Base-by-base conservation (phyloP, 305 asterid species). In the Fraxinus baroniana region DNA sequence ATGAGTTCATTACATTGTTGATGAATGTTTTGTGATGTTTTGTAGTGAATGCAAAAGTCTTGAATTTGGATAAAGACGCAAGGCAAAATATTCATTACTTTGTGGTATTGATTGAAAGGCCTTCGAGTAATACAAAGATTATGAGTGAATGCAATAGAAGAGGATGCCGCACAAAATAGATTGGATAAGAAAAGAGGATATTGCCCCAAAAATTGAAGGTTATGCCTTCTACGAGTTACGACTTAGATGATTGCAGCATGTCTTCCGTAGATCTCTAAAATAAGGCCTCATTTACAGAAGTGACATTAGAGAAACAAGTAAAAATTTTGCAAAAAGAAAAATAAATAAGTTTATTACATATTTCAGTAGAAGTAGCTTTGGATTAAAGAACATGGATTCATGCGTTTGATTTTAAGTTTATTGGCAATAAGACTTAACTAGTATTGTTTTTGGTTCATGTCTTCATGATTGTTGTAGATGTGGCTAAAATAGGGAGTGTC, bases 1-100 rank as follows among this genome's bases (percentile, higher is more conserved):
- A 26, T 28, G 26, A 30, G 28, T 57, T 57, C 49, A 32, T 77
- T 81, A 15, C 73, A 28, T 83, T 49, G 52, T 55, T 18, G 46
- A n/a, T 72, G 55, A 33, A 49, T 9, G 44, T 78, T 68, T 78
- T 85, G 13, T 35, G 46, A 30, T 81, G 52, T 36, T 46, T 60
- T 49, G 36, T 18, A 24, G 39, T 75, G 36, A 81, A n/a, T 85
- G 76, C 30, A n/a, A 64, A 36, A 15, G 36, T 62, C 33, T 12
- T 12, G 44, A 15, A 26, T 80, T 44, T 55, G 4, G n/a, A 12
- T 28, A 26, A 74, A 17, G 68, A 24, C 7, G 7, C 2, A 26
- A 66, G 18, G 35, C 15, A 26, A 64, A 64, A 20, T 20, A 20
- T 20, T 7, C 32, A 2, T 66, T 10, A 24, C 8, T 22, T 66